Conservation (phyloP, 441 rosid genomes). For the Breynia disticha region DNA sequence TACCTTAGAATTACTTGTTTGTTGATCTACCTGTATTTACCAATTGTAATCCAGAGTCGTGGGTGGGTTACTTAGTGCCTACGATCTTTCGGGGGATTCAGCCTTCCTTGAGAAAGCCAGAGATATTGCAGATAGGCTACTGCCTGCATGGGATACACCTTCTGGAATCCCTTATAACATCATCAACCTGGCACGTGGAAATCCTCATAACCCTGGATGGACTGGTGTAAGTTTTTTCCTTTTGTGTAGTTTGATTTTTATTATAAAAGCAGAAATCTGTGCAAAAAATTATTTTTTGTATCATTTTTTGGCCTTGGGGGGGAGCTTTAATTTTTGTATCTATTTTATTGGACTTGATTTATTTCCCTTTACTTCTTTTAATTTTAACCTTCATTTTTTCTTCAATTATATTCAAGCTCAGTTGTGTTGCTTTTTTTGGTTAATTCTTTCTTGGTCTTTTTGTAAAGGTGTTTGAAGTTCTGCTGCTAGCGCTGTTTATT, state of each 20-base stretch:
- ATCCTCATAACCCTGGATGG: slow-evolving; percentile 84
- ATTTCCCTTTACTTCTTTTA: too few species aligned
- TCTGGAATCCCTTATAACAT: slow-evolving; percentile 84
- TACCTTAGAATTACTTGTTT: slow-evolving; percentile 4
- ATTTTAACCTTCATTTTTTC: too few species aligned
- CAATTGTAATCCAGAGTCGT: slow-evolving; percentile 61
- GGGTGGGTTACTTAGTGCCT: slow-evolving; percentile 95
- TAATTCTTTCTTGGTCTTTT: too few species aligned
- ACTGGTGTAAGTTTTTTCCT: slow-evolving; percentile 63
- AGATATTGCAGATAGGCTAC: slow-evolving; percentile 90
- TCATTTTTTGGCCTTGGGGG: too few species aligned
- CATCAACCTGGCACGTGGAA: slow-evolving; percentile 77
- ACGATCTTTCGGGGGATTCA: slow-evolving; percentile 87
- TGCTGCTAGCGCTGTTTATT: slow-evolving; percentile 7
- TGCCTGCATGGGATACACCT: slow-evolving; percentile 87
- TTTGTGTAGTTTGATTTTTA: background rate
- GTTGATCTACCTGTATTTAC: slow-evolving; percentile 12
- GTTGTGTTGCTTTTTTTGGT: too few species aligned
- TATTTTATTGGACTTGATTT: too few species aligned
- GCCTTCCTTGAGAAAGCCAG: slow-evolving; percentile 85
- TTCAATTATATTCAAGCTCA: too few species aligned
- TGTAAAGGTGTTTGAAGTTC: background rate
- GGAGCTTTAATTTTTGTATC: too few species aligned
- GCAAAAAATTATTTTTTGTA: too few species aligned
- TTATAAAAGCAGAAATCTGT: background rate